phyloP scores from a whole-genome alignment of 1,139 yeast genomes.

The Candida dubliniensis region DNA sequence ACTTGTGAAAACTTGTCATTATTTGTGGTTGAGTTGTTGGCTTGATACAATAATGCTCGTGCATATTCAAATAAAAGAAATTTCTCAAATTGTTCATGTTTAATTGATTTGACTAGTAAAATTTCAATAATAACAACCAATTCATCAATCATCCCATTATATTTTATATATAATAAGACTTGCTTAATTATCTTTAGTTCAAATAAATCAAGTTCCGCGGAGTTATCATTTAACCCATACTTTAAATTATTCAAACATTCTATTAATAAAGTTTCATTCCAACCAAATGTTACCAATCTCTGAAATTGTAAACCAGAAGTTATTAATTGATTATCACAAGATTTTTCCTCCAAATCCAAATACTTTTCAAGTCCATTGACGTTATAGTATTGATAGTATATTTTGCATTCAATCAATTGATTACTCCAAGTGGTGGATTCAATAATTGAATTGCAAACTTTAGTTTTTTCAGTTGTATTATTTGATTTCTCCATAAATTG shows the following conservation, averaged over 20 bases:
- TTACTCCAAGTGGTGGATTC: constrained; percentile 14
- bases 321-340: constrained; percentile 13
- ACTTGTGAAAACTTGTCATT: constrained; percentile 16
- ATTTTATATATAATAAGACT: constrained; percentile 36
- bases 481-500: constrained; percentile 15
- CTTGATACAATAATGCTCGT: constrained; percentile 10
- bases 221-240: constrained; percentile 5
- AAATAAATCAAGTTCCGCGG: constrained; percentile 5
- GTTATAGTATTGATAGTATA: constrained; percentile 23
- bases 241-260: constrained; percentile 12
- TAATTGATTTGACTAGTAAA: constrained; percentile 11
- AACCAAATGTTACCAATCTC: constrained; percentile 20
- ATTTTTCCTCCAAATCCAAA: constrained; percentile 11
- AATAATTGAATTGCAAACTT: constrained; percentile 17
- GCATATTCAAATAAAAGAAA: constrained; percentile 18
- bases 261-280: constrained; percentile 19
- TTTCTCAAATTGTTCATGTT: constrained; percentile 8
- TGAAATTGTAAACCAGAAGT: constrained; percentile 23
- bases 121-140: constrained; percentile 21
- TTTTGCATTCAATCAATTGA: constrained; percentile 11
- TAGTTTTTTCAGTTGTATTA: constrained; percentile 14
- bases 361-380: constrained; percentile 21
- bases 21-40: constrained; percentile 10
- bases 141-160: constrained; percentile 34
- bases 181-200: constrained; percentile 34